A percentile compares a stretch with the other conserved stretches of the same genome.
Conservation (phyloP, 768 basidiomycete species). For the Termitomyces sp. region DNA sequence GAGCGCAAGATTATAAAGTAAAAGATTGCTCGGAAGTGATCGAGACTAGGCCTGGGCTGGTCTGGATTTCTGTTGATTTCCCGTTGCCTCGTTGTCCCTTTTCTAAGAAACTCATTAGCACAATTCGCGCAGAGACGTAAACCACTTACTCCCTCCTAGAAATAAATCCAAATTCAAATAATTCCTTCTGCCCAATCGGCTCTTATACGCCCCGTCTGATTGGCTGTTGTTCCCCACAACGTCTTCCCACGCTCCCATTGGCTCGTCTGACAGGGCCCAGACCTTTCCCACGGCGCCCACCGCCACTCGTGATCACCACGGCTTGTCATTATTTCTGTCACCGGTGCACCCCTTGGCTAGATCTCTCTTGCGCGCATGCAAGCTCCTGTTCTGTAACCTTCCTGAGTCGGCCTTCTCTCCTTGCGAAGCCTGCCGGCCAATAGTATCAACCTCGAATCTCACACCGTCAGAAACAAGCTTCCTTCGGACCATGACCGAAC, state of each 20-base stretch:
- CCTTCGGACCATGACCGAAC: background rate
- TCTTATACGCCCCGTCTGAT: background rate
- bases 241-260: background rate
- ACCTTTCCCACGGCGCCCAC: background rate
- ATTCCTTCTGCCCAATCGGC: background rate
- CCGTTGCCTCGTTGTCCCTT: background rate
- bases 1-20: constrained; percentile 8
- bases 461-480: background rate
- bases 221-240: background rate
- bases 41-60: constrained; percentile 11
- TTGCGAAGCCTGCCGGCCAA: background rate
- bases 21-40: constrained; percentile 9
- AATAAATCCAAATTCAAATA: too few relatives aligned
- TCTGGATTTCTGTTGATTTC: background rate
- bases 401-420: background rate
- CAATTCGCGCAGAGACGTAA: too few relatives aligned
- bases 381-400: background rate
- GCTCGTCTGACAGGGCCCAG: too few relatives aligned
- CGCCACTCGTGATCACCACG: too few relatives aligned
- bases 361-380: background rate
- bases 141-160: too few relatives aligned
- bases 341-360: background rate
- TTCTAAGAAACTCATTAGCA: background rate
- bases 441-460: background rate
- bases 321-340: too few relatives aligned